Evolutionary conservation across 2,329 filamentous ascomycete species (phyloP), one percentile per base, ranked within the genome.

Genomic region (Aspergillus jensenii): DNA sequence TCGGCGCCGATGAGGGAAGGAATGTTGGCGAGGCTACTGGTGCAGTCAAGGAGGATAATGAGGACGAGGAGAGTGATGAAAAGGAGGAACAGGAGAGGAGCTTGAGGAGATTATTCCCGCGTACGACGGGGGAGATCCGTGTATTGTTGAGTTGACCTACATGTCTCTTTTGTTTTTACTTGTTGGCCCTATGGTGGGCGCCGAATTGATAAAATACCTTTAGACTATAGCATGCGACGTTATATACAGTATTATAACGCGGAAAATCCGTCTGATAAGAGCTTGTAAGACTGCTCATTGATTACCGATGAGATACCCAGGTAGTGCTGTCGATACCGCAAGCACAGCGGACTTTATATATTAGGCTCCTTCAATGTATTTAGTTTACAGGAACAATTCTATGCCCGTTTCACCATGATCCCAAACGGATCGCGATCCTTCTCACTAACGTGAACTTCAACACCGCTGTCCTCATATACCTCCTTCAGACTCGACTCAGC

Each of bases 361-460:
- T 25, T 25, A 25, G 23, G 23, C 23, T 25, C 23, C 23, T 27
- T 27, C 1, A 7, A 27, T 27, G 25, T 9, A 11, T 31, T 31
- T 31, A 11, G 9, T 31, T 31, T 11, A 31, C 8, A 31, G 27
- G 3, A 31, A 11, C 27, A 31, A 31, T 31, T 15, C 39, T 44
- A 67, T n/a, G 12, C 43, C 27, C 59, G 63, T 60, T 67, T 64
- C 31, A 80, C 68, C 68, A 91, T 82, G 59, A 97, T 89, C 52
- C 88, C 88, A 76, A 92, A 99, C 0, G 95, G 95, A 81, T 99
- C 95, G 59, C 86, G 82, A 76, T 99, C 95, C 44, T 81, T 81
- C 71, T 89, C 82, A 74, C 93, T 97, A 49, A 96, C 85, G 57
- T 88, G 74, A 14, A 98, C 87, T 56, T 84, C 79, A 17, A 87